phyloP scores from a whole-genome alignment of 2,329 filamentous ascomycete genomes.

The Colletotrichum sp. region DNA sequence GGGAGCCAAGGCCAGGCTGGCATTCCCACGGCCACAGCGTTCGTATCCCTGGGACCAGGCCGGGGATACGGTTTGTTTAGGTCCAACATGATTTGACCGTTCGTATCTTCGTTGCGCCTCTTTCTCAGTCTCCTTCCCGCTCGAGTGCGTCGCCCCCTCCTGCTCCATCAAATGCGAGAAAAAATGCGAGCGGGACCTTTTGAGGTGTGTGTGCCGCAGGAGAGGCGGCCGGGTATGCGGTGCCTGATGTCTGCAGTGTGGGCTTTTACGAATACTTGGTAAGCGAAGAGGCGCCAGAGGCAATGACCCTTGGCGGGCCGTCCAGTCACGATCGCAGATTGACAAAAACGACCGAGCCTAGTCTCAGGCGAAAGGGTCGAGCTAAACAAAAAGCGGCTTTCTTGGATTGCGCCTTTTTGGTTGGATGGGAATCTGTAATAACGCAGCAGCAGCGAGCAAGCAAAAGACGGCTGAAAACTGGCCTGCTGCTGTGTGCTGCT shows the following conservation, averaged over 20 bases:
- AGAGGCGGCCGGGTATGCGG: neutral
- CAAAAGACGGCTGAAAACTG: neutral
- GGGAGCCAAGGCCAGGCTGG: neutral
- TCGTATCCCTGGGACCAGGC: neutral
- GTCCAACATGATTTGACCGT: neutral
- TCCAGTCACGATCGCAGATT: neutral
- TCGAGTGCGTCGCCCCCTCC: neutral
- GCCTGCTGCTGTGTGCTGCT: neutral
- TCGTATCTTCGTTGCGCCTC: neutral
- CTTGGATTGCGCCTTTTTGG: neutral
- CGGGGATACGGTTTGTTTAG: neutral
- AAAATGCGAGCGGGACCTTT: neutral
- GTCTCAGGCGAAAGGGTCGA: neutral
- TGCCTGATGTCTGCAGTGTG: neutral
- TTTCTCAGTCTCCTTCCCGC: neutral
- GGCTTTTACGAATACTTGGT: neutral
- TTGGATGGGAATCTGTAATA: neutral
- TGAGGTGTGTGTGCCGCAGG: neutral
- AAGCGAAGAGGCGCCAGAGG: neutral
- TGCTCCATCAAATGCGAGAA: neutral
- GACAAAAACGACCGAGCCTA: neutral
- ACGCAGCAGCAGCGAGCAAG: neutral
- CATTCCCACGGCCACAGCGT: neutral
- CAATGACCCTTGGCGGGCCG: neutral
- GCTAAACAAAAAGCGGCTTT: neutral